These are phyloP conservation scores for Pulveroboletus sp. DNA, from an alignment of 768 basidiomycete genomes.

Conservation along the genomic window DNA sequence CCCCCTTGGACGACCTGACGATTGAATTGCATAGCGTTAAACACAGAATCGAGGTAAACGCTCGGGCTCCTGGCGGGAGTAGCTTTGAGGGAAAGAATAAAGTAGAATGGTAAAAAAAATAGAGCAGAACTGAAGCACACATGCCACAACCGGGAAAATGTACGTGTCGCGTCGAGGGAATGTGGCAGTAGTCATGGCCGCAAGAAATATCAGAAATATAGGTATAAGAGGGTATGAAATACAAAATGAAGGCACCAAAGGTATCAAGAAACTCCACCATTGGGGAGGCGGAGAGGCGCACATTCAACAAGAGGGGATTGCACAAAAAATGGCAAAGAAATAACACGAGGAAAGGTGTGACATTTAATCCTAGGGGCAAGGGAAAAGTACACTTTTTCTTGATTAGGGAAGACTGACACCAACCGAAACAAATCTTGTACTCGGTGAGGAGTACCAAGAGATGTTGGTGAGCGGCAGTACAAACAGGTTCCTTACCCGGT, in stretches of 20 bases:
- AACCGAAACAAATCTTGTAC: background rate
- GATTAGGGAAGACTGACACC: background rate
- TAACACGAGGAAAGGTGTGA: background rate
- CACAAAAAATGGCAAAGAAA: slow-evolving; percentile 1
- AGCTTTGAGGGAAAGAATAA: background rate
- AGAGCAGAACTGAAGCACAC: background rate
- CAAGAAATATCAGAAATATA: background rate
- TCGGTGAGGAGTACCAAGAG: background rate
- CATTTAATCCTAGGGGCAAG: slow-evolving; percentile 7
- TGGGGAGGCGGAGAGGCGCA: background rate
- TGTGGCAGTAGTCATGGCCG: background rate
- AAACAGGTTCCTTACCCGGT: slow-evolving; percentile 3
- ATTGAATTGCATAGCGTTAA: slow-evolving; percentile 1
- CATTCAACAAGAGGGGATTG: slow-evolving; percentile 1
- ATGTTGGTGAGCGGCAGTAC: background rate
- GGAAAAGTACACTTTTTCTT: slow-evolving; percentile 14
- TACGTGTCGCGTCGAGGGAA: no score
- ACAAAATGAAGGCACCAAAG: slow-evolving; percentile 9
- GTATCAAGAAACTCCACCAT: slow-evolving; percentile 18
- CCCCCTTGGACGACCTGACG: background rate
- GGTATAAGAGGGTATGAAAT: slow-evolving; percentile 16
- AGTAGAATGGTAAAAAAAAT: background rate
- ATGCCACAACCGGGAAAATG: background rate
- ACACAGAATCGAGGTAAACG: slow-evolving; percentile 7
- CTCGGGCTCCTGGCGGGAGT: slow-evolving; percentile 21